A percentile compares a stretch with the other conserved stretches of the same genome.
These are phyloP conservation scores for Talaromyces sp. DNA, from an alignment of 2,329 filamentous ascomycete genomes.

Conservation along the genomic window DNA sequence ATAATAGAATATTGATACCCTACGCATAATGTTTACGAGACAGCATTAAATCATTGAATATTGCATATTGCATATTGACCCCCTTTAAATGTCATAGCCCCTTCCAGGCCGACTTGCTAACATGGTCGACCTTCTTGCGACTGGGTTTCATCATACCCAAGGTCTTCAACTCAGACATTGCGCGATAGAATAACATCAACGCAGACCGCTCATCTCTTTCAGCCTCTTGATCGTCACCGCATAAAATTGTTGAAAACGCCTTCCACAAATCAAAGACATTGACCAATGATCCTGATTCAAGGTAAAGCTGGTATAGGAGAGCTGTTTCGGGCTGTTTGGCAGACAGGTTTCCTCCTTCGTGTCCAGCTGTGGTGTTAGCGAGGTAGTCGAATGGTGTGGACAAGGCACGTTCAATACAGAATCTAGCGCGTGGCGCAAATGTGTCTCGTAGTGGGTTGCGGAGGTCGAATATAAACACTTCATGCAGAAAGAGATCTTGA, in stretches of 20 bases:
- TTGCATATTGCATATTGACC: not conserved
- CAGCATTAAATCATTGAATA: not conserved
- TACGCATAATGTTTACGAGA: slow-evolving; percentile 7
- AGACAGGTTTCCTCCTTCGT: slow-evolving; percentile 38
- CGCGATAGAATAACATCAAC: slow-evolving; percentile 78
- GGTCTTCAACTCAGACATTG: slow-evolving; percentile 76
- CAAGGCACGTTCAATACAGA: slow-evolving; percentile 59
- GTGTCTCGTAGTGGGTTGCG: slow-evolving; percentile 56
- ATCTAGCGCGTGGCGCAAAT: slow-evolving; percentile 57
- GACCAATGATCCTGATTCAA: slow-evolving; percentile 60
- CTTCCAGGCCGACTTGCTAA: slow-evolving; percentile 79
- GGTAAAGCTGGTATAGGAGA: slow-evolving; percentile 60
- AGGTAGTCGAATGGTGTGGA: slow-evolving; percentile 60
- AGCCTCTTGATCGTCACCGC: slow-evolving; percentile 28
- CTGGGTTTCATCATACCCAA: slow-evolving; percentile 86
- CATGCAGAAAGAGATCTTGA: slow-evolving; percentile 52
- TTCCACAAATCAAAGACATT: slow-evolving; percentile 62
- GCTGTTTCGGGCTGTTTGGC: slow-evolving; percentile 57
- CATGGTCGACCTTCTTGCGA: slow-evolving; percentile 87
- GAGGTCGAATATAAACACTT: slow-evolving; percentile 58
- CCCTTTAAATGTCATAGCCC: slow-evolving; percentile 47
- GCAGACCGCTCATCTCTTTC: slow-evolving; percentile 32
- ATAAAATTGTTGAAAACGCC: slow-evolving; percentile 56
- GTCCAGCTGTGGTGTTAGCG: slow-evolving; percentile 44
- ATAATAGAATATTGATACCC: slow-evolving; percentile 33